Base-by-base conservation (phyloP, 2,329 filamentous ascomycete species). In the Xenoacremonium recifei region DNA sequence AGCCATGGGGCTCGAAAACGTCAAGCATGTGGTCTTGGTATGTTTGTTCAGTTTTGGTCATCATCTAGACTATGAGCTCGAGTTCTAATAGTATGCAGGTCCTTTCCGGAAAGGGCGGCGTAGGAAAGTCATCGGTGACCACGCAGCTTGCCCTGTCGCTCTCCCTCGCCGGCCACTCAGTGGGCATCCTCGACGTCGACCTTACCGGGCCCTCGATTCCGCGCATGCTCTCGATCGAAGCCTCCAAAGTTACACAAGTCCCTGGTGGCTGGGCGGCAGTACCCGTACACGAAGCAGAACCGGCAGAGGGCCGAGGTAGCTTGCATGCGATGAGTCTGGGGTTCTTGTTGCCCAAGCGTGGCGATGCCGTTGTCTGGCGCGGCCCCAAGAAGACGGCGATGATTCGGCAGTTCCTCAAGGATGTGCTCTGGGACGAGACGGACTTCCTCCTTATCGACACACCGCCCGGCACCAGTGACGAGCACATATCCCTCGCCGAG, bases 341-440 rank as follows among this genome's bases (percentile, higher is more conserved):
- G 3, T 97, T 99, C 58, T 77, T 99, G 6, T 77, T 99, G 5
- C 83, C 85, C 4, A 80, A 83, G 47, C 76, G 92, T 55, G 88
- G 87, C 48, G 90, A 96, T 57, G 92, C 93, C 0, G 91, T 99
- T 0, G 93, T 99, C 29, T 99, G 93, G 93, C 82, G 93, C 39
- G 93, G 93, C 0, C 93, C 93, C 3, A 99, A 99, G 70, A 99
- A 99, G 72, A 99, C 93, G 4, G 93, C 93, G 37, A 99, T 99
- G 93, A 89, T 99, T 44, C 83, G 91, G 30, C 93, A 99, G 65
- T 99, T 99, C 62, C 74, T 99, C 20, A 86, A 87, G 1, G 91
- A 96, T 60, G 91, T 96, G 4, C 76, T 89, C 21, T 97, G 93
- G 93, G 79, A 81, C 40, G 79, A 84, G 18, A 80, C 89, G n/a